Percentiles rank a stretch among this genome's conserved stretches.
Evolutionary conservation across 257 asterid genomes (phyloP).

Genomic region (Jaltomata sinuosa): DNA sequence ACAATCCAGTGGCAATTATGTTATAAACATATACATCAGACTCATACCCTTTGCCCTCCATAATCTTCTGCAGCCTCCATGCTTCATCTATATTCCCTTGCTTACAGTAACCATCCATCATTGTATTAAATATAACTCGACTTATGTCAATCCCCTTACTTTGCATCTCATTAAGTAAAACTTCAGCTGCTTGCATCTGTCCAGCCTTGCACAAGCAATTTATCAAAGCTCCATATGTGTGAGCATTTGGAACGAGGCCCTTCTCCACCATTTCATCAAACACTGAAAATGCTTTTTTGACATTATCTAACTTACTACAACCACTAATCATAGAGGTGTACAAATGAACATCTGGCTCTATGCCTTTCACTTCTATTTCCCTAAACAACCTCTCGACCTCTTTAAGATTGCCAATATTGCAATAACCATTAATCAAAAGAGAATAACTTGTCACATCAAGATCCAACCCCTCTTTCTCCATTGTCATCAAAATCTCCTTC

Average conservation of each 20-base stretch:
- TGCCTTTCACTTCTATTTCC: conserved; percentile 45
- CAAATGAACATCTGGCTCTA: conserved; percentile 40
- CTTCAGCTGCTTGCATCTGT: conserved; percentile 53
- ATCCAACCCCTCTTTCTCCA: conserved; percentile 53
- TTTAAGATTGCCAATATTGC: conserved; percentile 21
- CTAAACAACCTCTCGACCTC: conserved; percentile 58
- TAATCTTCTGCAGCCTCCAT: conserved; percentile 35
- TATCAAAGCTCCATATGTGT: conserved; percentile 66
- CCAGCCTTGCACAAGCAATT: conserved; percentile 66
- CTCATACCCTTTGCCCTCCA: conserved; percentile 70
- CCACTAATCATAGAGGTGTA: conserved; percentile 60
- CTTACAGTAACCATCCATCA: conserved; percentile 87
- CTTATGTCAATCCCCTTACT: conserved; percentile 52
- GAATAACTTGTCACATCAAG: conserved; percentile 61
- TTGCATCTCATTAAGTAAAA: conserved; percentile 75
- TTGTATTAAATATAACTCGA: conserved; percentile 56
- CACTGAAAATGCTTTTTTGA: conserved; percentile 48
- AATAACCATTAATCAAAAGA: conserved; percentile 37
- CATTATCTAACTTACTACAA: conserved; percentile 31
- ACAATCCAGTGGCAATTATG: conserved; percentile 56
- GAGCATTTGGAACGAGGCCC: conserved; percentile 60
- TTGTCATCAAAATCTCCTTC: conserved; percentile 31
- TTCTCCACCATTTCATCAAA: conserved; percentile 63
- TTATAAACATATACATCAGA: conserved; percentile 54
- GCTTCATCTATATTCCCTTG: conserved; percentile 76